Evolutionary conservation across 2,329 filamentous ascomycete genomes (phyloP).

Genomic region (Colletotrichum brevisporum): DNA sequence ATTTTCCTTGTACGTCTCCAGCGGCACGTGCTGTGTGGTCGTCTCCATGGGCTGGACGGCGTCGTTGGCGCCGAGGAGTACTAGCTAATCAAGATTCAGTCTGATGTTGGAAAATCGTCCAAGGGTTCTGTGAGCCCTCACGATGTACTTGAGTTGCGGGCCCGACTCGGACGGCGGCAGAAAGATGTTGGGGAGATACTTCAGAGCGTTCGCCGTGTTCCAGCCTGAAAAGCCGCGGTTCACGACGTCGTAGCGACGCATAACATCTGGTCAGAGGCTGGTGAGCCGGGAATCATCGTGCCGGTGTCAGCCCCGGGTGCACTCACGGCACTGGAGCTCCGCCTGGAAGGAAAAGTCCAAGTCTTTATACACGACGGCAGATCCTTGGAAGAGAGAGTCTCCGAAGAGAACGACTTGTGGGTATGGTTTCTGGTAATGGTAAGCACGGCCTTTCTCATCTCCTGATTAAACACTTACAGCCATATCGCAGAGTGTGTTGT

Average conservation of each 20-base stretch:
- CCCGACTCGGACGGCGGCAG: conserved; percentile 71
- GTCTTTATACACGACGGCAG: conserved; percentile 72
- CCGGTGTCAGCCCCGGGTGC: conserved; percentile 50
- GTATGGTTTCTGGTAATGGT: conserved; percentile 54
- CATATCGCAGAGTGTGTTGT: neutral
- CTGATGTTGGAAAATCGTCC: neutral
- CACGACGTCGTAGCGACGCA: conserved; percentile 85
- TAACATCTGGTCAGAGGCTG: conserved; percentile 70
- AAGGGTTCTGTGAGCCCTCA: conserved; percentile 53
- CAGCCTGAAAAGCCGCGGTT: conserved; percentile 92
- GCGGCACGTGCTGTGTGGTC: conserved; percentile 81
- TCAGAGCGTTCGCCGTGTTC: conserved; percentile 81
- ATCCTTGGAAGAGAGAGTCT: conserved; percentile 86
- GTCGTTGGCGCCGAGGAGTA: conserved; percentile 94
- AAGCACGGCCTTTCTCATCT: neutral
- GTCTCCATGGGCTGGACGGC: conserved; percentile 75
- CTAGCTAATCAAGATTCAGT: conserved; percentile 50
- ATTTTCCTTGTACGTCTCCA: conserved; percentile 83
- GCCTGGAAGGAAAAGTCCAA: conserved; percentile 86
- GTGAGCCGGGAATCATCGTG: conserved; percentile 54
- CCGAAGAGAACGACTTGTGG: conserved; percentile 88
- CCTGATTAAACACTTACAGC: conserved; percentile 1
- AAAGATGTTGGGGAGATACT: conserved; percentile 78
- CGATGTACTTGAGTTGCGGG: conserved; percentile 77
- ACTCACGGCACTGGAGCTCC: conserved; percentile 77